Percentiles rank a stretch among this genome's conserved stretches.
Evolutionary conservation across 192 early-diverging fungal species (phyloP).

Genomic region (Backusella liffmaniae): DNA sequence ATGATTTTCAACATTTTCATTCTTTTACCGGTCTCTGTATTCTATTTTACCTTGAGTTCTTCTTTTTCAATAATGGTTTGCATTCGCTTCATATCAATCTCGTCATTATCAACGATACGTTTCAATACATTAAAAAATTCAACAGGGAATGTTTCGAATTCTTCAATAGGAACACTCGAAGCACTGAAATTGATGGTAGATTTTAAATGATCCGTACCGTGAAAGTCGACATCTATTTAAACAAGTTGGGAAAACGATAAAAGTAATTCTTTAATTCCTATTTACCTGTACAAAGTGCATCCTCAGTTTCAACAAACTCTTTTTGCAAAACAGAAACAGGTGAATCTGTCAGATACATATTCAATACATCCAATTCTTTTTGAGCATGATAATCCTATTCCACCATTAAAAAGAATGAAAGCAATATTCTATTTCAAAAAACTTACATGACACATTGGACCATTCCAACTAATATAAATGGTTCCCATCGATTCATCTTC

Average conservation of each 20-base stretch:
- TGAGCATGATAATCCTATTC: slow-evolving; percentile 25
- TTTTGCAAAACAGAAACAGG: slow-evolving; percentile 54
- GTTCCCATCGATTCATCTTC: slow-evolving; percentile 63
- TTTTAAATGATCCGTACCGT: slow-evolving; percentile 45
- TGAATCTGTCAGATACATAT: slow-evolving; percentile 55
- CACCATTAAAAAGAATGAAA: no score
- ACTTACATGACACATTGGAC: slow-evolving; percentile 51
- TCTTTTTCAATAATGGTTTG: slow-evolving; percentile 49
- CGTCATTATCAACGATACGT: slow-evolving; percentile 42
- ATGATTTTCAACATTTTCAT: neutral
- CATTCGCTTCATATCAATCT: slow-evolving; percentile 60
- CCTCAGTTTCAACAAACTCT: slow-evolving; percentile 62
- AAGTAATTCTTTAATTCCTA: neutral
- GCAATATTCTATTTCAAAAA: neutral
- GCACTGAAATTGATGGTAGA: slow-evolving; percentile 41
- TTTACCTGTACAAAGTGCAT: slow-evolving; percentile 53
- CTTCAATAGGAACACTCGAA: slow-evolving; percentile 54
- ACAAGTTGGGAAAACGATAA: neutral
- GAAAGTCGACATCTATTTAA: slow-evolving; percentile 41
- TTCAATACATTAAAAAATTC: slow-evolving; percentile 46
- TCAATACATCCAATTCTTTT: slow-evolving; percentile 36
- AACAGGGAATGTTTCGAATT: slow-evolving; percentile 46
- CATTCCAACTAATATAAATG: slow-evolving; percentile 51
- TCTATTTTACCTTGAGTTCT: slow-evolving; percentile 41
- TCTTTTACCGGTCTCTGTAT: neutral